Evolutionary conservation across 1,139 yeast species (phyloP), one percentile per base, ranked within the genome.

Genomic region (Trichomonascaceae sp.): DNA sequence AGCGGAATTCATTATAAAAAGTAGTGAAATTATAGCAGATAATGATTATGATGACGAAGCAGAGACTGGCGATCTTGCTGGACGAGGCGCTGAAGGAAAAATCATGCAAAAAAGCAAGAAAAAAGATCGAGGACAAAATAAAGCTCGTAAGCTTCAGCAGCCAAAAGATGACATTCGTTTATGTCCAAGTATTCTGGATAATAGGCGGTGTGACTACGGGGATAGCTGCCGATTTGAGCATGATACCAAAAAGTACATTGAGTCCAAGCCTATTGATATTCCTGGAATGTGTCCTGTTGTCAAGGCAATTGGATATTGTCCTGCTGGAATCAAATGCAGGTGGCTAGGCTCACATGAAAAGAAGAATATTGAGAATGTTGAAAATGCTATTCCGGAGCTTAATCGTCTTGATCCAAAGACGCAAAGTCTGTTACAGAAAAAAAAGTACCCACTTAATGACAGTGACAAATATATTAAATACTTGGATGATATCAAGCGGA

Each of bases 281-380:
- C 81, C 77, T 15, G 88, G 95, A 0, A 63, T 65, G 1, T 93
- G 99, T 71, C 98, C 99, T 0, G 96, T 89, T 1, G 90, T 72
- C 66, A 76, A 75, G 47, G 86, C 87, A 1, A 75, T 89, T 52
- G 99, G 99, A 0, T 84, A 82, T 65, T 93, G 99, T 74, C 96
- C 96, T 1, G 80, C 87, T 58, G 99, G 99, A 0, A 73, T 87
- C 64, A 90, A 87, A 68, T 93, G 99, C 72, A 81, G 97, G 64
- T 95, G 96, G 90, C 76, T 93, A 57, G 74, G 79, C 5, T 80
- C 89, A n/a, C 98, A 93, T 71, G 73, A 70, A 51, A 83, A 75
- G 51, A 70, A 77, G 15, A 76, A 77, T 50, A 71, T 70, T 54
- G 79, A 74, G 18, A 66, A 62, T 32, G 68, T 71, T 15, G 71